Base-by-base conservation (phyloP, 108 stramenopile genomes). In the Cyclotella atomus region DNA sequence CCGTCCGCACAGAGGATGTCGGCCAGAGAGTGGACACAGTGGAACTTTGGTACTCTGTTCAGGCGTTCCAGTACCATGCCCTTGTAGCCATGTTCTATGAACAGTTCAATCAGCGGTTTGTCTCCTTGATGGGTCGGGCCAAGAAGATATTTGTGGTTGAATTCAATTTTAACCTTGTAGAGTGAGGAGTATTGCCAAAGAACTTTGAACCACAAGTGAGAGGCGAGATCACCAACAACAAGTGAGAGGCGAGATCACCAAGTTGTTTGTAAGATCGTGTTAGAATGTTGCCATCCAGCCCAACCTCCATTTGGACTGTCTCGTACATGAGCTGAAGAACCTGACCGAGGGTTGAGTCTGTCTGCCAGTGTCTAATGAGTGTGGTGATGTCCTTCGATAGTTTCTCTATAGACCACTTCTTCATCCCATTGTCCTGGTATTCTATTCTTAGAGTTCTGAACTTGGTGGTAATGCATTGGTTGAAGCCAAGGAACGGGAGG, bases 271-370 rank as follows among this genome's bases (percentile, higher is more conserved):
- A 54, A 35, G 4, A 5, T 28, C 19, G 32, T 1, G 1, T n/a
- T 5, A 68, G 4, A 1, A 36, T 33, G 30, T 68, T 68, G 20
- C 52, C 66, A 19, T 68, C 29, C 14, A 68, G 21, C 1, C 66
- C 66, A 53, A 21, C 14, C 1, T 68, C 66, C 16, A 68, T 16
- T 15, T 52, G 35, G 17, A 43, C 52, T 21, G 24, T 15, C 17
- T n/a, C n/a, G n/a, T n/a, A n/a, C n/a, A n/a, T n/a, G n/a, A n/a
- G n/a, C n/a, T n/a, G n/a, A n/a, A n/a, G n/a, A n/a, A n/a, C n/a
- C n/a, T n/a, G n/a, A n/a, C n/a, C n/a, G n/a, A n/a, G n/a, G n/a
- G n/a, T n/a, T 21, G 17, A 0, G 1, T 0, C 17, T 16, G 35
- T 17, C 15, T 9, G 3, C 69, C 69, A 70, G 1, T 30, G 35